Conservation (phyloP, 441 rosid species). For the Dalechampia spathulata region DNA sequence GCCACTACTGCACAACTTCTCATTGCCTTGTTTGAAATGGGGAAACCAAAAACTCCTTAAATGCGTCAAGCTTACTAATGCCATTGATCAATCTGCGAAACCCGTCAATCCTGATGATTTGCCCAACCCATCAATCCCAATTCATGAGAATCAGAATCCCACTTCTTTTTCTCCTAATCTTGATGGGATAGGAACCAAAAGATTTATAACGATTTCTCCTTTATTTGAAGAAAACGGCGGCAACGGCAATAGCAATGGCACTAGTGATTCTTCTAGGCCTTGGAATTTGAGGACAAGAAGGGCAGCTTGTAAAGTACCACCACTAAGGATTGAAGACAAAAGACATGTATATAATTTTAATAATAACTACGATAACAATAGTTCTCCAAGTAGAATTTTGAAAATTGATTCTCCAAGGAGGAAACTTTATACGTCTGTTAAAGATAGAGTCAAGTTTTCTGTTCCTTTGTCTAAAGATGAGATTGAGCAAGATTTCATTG, state of each 20-base stretch:
- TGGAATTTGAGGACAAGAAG: slow-evolving; percentile 67
- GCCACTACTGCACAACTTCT: slow-evolving; percentile 46
- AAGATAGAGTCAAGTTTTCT: slow-evolving; percentile 33
- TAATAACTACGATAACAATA: neutral
- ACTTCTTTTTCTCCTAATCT: too few relatives aligned
- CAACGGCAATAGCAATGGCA: neutral
- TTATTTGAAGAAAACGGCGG: slow-evolving; percentile 10
- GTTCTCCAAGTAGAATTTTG: neutral
- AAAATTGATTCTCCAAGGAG: slow-evolving; percentile 3
- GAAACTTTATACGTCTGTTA: neutral
- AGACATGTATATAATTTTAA: slow-evolving; percentile 2
- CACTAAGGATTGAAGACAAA: slow-evolving; percentile 18
- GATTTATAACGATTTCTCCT: slow-evolving; percentile 16
- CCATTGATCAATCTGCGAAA: neutral
- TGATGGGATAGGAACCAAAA: neutral
- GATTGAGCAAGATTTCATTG: slow-evolving; percentile 51
- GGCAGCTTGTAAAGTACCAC: slow-evolving; percentile 46
- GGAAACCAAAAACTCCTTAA: slow-evolving; percentile 41
- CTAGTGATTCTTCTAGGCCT: slow-evolving; percentile 23
- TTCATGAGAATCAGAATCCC: neutral
- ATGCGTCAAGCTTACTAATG: slow-evolving; percentile 38
- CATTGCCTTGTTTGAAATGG: slow-evolving; percentile 52
- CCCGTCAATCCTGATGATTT: too few relatives aligned
- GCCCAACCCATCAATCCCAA: too few relatives aligned
- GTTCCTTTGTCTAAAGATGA: slow-evolving; percentile 40